These are phyloP conservation scores for Fistulifera pelliculosa DNA, from an alignment of 108 stramenopile genomes.

Conservation along the genomic window DNA sequence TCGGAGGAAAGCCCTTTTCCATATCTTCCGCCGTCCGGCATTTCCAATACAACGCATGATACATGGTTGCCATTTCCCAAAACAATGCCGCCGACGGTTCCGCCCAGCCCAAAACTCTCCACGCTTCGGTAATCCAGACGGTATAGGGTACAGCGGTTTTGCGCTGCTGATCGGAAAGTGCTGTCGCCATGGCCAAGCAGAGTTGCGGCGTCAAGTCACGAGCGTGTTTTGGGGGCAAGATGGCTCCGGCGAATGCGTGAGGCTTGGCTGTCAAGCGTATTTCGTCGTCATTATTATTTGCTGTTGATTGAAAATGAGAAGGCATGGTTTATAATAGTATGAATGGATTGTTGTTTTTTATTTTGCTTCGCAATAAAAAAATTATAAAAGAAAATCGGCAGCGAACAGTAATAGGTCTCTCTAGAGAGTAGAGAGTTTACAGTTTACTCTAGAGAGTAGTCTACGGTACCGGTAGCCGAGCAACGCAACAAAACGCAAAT, in stretches of 20 bases:
- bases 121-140: conserved; percentile 87
- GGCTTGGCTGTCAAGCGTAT: conserved; percentile 78
- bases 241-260: conserved; percentile 72
- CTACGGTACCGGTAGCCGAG: too few relatives aligned
- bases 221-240: conserved; percentile 74
- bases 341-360: too few relatives aligned
- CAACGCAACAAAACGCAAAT: too few relatives aligned
- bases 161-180: conserved; percentile 48
- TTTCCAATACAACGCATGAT: conserved; percentile 74
- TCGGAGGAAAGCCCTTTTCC: conserved; percentile 42
- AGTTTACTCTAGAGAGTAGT: too few relatives aligned
- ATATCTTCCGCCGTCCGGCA: conserved; percentile 37
- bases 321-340: too few relatives aligned
- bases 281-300: too few relatives aligned
- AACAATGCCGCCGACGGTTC: conserved; percentile 86
- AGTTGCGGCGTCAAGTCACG: conserved; percentile 45
- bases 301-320: too few relatives aligned
- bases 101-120: conserved; percentile 81
- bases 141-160: conserved; percentile 68
- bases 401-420: too few relatives aligned
- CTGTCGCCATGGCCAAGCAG: conserved; percentile 50
- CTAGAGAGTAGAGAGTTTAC: too few relatives aligned
- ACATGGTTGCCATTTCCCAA: conserved; percentile 96
- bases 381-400: too few relatives aligned
- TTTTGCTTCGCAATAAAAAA: too few relatives aligned